These are phyloP conservation scores for Inosperma sp. DNA, from an alignment of 768 basidiomycete species.

Conservation along the genomic window DNA sequence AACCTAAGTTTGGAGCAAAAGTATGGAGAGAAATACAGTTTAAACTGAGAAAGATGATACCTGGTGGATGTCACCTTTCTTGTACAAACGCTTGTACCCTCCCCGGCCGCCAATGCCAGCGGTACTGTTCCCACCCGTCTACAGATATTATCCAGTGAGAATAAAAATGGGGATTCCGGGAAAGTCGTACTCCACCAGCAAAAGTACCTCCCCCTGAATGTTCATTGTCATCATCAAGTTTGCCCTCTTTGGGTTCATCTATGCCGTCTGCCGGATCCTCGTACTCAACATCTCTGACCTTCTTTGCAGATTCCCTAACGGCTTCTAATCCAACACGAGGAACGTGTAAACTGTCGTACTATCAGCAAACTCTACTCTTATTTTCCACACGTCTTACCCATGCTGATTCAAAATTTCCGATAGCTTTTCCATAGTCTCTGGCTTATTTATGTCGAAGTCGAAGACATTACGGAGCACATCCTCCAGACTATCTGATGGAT, in stretches of 20 bases:
- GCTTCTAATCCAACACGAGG: slow-evolving; percentile 53
- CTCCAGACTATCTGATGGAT: slow-evolving; percentile 54
- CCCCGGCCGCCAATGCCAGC: slow-evolving; percentile 65
- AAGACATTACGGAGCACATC: slow-evolving; percentile 60
- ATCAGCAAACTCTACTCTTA: not conserved
- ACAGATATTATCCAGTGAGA: not conserved
- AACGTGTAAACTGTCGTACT: slow-evolving; percentile 41
- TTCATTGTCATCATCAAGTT: slow-evolving; percentile 57
- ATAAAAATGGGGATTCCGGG: not conserved
- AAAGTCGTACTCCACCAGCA: slow-evolving; percentile 53
- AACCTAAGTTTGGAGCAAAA: slow-evolving; percentile 30
- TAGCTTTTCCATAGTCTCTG: slow-evolving; percentile 59
- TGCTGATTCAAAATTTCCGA: slow-evolving; percentile 54
- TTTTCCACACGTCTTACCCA: slow-evolving; percentile 38
- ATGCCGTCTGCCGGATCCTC: slow-evolving; percentile 51
- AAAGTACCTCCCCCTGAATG: slow-evolving; percentile 62
- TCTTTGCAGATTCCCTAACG: slow-evolving; percentile 48
- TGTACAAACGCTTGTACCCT: slow-evolving; percentile 61
- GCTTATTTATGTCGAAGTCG: slow-evolving; percentile 66
- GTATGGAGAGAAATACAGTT: not conserved
- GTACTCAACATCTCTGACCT: slow-evolving; percentile 53
- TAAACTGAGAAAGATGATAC: slow-evolving; percentile 22
- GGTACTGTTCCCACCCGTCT: slow-evolving; percentile 65
- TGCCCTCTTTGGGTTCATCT: slow-evolving; percentile 54
- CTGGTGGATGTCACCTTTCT: slow-evolving; percentile 62